Evolutionary conservation across 306 rosid genomes (phyloP).

Genomic region (Chamaecrista fasciculata): DNA sequence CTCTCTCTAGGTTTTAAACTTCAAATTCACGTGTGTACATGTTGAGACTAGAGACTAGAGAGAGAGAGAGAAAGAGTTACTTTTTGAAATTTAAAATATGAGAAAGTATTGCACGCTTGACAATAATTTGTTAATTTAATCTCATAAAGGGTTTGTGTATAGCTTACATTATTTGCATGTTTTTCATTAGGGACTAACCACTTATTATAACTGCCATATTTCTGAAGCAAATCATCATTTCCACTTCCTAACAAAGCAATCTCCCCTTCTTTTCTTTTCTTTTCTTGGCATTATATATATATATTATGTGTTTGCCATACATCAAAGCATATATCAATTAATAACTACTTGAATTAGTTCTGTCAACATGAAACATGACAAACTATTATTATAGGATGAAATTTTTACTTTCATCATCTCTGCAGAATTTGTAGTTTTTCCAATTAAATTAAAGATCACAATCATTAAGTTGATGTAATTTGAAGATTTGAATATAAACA

Average conservation of each 20-base stretch:
- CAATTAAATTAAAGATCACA: too few species aligned
- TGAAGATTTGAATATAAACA: too few species aligned
- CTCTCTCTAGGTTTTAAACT: slow-evolving; percentile 37
- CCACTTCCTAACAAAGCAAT: slow-evolving; percentile 45
- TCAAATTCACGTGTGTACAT: slow-evolving; percentile 57
- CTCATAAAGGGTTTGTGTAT: slow-evolving; percentile 32
- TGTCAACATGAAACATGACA: slow-evolving; percentile 34
- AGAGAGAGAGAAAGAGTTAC: slow-evolving; percentile 8
- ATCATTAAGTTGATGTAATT: too few species aligned
- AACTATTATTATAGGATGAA: too few species aligned
- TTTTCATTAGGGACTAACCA: slow-evolving; percentile 56
- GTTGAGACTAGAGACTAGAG: slow-evolving; percentile 8
- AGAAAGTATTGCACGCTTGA: slow-evolving; percentile 30
- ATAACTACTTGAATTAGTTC: slow-evolving; percentile 20
- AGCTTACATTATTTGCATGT: slow-evolving; percentile 51
- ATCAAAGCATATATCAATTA: slow-evolving; percentile 4
- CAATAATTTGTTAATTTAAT: slow-evolving; percentile 32
- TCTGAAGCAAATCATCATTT: slow-evolving; percentile 45
- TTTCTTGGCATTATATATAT: not conserved
- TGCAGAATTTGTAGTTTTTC: not conserved
- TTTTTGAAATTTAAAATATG: slow-evolving; percentile 26
- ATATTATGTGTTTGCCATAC: slow-evolving; percentile 14
- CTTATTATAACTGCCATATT: slow-evolving; percentile 42
- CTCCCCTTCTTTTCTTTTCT: slow-evolving; percentile 9
- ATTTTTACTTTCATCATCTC: slow-evolving; percentile 6